phyloP scores from a whole-genome alignment of 305 asterid species.

The Fraxinus albicans region DNA sequence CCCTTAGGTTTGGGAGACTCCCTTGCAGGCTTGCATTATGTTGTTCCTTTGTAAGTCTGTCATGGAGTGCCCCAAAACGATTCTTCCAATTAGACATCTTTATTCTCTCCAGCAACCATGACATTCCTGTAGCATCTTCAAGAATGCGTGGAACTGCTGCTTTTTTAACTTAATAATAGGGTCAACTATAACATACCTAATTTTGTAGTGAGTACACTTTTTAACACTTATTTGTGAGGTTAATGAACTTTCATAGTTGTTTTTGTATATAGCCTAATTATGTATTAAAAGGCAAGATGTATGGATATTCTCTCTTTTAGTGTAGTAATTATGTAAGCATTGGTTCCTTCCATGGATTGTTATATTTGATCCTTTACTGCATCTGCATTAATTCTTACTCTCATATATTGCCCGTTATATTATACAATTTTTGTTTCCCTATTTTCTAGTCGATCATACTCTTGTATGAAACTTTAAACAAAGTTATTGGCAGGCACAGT shows the following conservation, averaged over 20 bases:
- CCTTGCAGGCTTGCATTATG: neutral
- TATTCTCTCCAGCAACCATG: neutral
- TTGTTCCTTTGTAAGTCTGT: neutral
- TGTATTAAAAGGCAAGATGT: neutral
- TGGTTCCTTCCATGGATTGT: neutral
- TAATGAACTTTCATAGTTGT: neutral
- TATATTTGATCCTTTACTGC: neutral
- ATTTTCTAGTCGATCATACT: neutral
- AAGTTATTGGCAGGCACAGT: slow-evolving; percentile 37
- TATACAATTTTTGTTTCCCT: neutral
- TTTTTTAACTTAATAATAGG: neutral
- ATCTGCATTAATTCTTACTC: neutral
- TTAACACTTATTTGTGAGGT: neutral
- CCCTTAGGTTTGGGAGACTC: neutral
- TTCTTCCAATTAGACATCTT: neutral
- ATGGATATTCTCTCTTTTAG: neutral
- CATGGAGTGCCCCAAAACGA: neutral
- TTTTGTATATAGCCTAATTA: neutral
- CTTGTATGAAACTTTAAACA: neutral
- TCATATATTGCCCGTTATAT: neutral
- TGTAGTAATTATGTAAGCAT: neutral
- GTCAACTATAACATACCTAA: neutral
- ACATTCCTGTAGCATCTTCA: neutral
- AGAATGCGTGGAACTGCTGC: neutral
- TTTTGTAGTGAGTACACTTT: neutral